A percentile compares a stretch with the other conserved stretches of the same genome.
Evolutionary conservation across 345 rosid genomes (phyloP).

Genomic region (Salix exigua): DNA sequence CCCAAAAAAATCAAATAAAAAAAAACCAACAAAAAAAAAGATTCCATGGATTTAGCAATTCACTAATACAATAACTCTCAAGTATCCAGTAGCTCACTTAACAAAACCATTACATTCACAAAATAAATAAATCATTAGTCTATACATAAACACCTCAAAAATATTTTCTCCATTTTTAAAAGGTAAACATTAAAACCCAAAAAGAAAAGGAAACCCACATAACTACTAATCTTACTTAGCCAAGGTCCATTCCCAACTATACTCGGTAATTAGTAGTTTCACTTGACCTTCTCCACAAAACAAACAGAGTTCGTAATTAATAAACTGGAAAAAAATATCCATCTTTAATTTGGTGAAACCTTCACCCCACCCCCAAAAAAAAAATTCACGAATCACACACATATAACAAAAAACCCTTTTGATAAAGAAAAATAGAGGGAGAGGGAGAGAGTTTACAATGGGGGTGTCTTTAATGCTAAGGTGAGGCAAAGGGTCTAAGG

Average conservation of each 20-base stretch:
- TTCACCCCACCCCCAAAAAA: neutral
- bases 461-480: constrained; percentile 55
- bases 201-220: neutral
- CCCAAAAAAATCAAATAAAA: neutral
- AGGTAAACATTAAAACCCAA: neutral
- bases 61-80: neutral
- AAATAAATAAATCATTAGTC: too few species aligned
- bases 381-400: neutral
- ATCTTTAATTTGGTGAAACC: neutral
- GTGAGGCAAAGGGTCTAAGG: constrained; percentile 46
- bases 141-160: too few species aligned
- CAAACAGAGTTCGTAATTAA: neutral
- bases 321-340: neutral
- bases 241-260: neutral
- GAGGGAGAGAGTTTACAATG: constrained; percentile 50
- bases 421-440: neutral
- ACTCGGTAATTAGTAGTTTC: neutral
- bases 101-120: too few species aligned
- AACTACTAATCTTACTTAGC: neutral
- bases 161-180: neutral
- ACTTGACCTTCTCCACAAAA: neutral
- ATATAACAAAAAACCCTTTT: neutral
- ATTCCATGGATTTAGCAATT: constrained; percentile 10
- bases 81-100: neutral
- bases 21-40: neutral